These are phyloP conservation scores for Penicillium sp. DNA, from an alignment of 2,329 filamentous ascomycete genomes.

Conservation along the genomic window DNA sequence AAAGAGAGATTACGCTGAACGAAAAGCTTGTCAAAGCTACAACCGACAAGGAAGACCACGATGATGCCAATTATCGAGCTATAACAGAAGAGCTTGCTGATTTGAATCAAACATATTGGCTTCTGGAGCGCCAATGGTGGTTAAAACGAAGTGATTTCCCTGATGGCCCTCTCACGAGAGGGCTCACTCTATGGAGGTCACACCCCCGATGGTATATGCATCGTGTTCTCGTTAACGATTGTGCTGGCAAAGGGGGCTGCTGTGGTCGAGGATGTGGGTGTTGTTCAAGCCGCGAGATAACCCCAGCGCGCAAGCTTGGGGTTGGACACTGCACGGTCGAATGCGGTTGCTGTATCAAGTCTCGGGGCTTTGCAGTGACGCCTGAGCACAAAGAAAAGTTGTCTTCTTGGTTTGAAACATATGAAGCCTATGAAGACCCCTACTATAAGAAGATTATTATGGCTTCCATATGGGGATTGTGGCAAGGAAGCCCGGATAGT, in stretches of 20 bases:
- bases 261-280: constrained; percentile 1
- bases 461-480: too few relatives aligned
- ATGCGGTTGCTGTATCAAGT: neutral
- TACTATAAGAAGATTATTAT: too few relatives aligned
- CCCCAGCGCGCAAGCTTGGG: neutral
- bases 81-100: neutral
- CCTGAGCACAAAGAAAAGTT: neutral
- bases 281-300: neutral
- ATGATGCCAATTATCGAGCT: neutral
- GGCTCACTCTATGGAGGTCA: constrained; percentile 1
- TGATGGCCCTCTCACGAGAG: neutral
- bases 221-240: constrained; percentile 1
- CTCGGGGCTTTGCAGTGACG: neutral
- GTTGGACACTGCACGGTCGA: constrained; percentile 5
- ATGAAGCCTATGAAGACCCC: neutral
- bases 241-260: neutral
- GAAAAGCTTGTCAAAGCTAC: too few relatives aligned
- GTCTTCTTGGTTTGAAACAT: neutral
- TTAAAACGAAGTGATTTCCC: neutral
- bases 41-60: too few relatives aligned
- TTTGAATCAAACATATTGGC: neutral
- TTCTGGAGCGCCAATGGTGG: neutral
- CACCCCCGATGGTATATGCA: constrained; percentile 5
- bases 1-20: too few relatives aligned
- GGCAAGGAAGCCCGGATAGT: too few relatives aligned